These are phyloP conservation scores for Fraxinus cuspidata DNA, from an alignment of 257 asterid genomes.

Conservation along the genomic window DNA sequence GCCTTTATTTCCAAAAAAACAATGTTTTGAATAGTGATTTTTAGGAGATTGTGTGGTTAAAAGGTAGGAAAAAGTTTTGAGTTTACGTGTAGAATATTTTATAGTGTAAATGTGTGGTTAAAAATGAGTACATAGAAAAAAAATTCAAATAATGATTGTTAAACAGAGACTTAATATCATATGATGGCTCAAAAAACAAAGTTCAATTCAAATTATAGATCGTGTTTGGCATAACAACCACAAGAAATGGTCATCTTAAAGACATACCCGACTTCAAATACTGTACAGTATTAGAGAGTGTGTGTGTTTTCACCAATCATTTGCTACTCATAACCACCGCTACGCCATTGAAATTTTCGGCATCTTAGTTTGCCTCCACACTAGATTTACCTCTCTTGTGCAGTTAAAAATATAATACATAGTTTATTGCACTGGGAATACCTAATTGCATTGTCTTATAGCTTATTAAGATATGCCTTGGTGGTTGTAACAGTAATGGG, in stretches of 20 bases:
- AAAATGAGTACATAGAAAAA: no score
- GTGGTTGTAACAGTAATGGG: neutral
- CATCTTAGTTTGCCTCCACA: neutral
- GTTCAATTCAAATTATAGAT: neutral
- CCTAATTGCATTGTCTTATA: neutral
- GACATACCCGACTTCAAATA: neutral
- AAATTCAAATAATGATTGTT: no score
- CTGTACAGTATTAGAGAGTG: neutral
- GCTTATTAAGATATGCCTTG: neutral
- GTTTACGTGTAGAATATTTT: no score
- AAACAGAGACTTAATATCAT: neutral
- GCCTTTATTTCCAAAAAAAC: no score
- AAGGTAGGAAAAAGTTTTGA: no score
- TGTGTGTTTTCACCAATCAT: neutral
- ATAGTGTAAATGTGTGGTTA: no score
- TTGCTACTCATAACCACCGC: neutral
- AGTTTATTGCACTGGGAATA: neutral
- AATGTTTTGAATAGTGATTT: no score
- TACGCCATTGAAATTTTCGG: neutral
- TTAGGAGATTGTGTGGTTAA: no score
- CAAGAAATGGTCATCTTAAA: slow-evolving; percentile 1
- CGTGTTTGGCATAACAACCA: neutral
- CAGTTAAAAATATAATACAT: neutral
- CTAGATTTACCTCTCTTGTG: neutral
- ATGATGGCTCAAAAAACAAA: neutral